A percentile compares a stretch with the other conserved stretches of the same genome.
phyloP scores from a whole-genome alignment of 2,329 filamentous ascomycete genomes.

The Pseudogymnoascus sp. region DNA sequence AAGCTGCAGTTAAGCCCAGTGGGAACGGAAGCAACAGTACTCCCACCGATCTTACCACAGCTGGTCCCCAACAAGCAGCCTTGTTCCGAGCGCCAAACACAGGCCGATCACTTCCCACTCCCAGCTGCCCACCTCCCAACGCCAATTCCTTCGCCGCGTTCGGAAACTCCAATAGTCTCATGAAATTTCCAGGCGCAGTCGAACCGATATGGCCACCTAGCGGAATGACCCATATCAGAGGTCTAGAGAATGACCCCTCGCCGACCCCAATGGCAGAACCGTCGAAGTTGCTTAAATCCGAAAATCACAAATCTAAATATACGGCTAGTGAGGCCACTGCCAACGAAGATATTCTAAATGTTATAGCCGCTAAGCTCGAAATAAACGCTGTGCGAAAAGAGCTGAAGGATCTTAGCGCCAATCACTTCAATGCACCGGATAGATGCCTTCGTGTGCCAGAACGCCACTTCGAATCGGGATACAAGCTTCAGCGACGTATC shows the following conservation, averaged over 20 bases:
- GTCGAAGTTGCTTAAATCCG: not conserved
- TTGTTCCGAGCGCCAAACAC: constrained; percentile 14
- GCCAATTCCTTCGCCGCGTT: not conserved
- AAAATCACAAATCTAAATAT: constrained; percentile 25
- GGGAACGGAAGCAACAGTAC: constrained; percentile 11
- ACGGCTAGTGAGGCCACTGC: constrained; percentile 19
- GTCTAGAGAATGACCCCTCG: constrained; percentile 18
- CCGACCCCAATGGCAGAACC: not conserved
- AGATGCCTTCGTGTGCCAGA: constrained; percentile 45
- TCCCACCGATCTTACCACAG: constrained; percentile 32
- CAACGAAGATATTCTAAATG: constrained; percentile 23
- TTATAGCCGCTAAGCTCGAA: constrained; percentile 12
- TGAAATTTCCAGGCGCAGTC: constrained; percentile 57
- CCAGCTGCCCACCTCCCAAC: constrained; percentile 13
- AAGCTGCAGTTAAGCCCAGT: constrained; percentile 31
- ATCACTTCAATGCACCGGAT: constrained; percentile 36
- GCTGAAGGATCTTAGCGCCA: constrained; percentile 19
- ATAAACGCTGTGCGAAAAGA: constrained; percentile 5
- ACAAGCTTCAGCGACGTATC: constrained; percentile 43
- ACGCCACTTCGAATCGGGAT: constrained; percentile 51
- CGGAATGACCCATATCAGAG: constrained; percentile 57
- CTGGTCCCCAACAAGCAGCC: constrained; percentile 28
- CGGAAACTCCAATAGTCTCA: constrained; percentile 19
- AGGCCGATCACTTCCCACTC: not conserved
- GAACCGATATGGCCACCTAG: constrained; percentile 65